phyloP scores from a whole-genome alignment of 345 rosid species.

The Sonneratia alba region DNA sequence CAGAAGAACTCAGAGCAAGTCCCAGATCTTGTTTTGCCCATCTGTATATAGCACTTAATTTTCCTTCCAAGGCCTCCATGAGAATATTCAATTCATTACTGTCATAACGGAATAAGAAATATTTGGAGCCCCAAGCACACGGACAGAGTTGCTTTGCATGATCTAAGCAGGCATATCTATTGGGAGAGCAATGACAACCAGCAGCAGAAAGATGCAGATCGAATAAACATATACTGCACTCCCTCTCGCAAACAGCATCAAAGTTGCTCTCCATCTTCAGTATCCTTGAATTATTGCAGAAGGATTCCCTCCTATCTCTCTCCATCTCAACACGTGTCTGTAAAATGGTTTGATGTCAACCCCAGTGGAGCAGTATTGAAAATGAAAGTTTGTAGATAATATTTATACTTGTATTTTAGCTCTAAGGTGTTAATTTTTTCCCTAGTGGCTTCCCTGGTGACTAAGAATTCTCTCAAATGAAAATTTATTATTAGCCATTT shows the following conservation, averaged over 20 bases:
- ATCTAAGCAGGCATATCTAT: constrained; percentile 78
- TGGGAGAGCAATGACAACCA: constrained; percentile 87
- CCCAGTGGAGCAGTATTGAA: neutral
- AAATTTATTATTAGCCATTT: neutral
- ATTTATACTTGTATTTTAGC: neutral
- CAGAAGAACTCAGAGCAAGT: constrained; percentile 54
- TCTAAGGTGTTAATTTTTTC: neutral
- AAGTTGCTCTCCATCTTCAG: constrained; percentile 84
- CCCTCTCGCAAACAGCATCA: constrained; percentile 84
- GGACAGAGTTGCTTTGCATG: constrained; percentile 83
- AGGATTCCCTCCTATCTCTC: constrained; percentile 49
- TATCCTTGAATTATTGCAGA: constrained; percentile 50
- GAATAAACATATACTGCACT: constrained; percentile 79
- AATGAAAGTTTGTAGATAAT: neutral
- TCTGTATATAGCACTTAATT: constrained; percentile 82
- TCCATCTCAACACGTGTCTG: constrained; percentile 82
- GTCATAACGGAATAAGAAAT: constrained; percentile 81
- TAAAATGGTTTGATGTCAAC: constrained; percentile 13
- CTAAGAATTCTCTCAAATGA: neutral
- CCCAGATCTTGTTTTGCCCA: constrained; percentile 99
- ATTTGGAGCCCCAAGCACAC: constrained; percentile 59
- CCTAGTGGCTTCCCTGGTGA: neutral
- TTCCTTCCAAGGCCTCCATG: constrained; percentile 94
- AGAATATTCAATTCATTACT: constrained; percentile 74
- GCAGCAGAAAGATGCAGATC: constrained; percentile 98